These are phyloP conservation scores for Boeremia lycopersici DNA, from an alignment of 2,329 filamentous ascomycete species.

Conservation along the genomic window DNA sequence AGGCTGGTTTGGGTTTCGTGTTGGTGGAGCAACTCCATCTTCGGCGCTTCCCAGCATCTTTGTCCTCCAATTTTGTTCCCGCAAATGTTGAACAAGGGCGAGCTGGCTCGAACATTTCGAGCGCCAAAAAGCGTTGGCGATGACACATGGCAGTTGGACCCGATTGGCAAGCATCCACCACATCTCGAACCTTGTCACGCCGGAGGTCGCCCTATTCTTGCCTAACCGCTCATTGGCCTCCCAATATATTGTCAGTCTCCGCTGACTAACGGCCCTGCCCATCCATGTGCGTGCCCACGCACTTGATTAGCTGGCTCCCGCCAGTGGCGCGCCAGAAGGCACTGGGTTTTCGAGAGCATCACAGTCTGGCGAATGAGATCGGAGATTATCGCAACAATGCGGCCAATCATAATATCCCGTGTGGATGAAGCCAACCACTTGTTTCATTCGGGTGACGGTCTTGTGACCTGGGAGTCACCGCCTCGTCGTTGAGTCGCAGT, in stretches of 20 bases:
- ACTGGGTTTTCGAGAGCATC: conserved; percentile 41
- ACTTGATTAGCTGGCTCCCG: conserved; percentile 19
- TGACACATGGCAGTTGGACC: conserved; percentile 38
- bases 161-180: conserved; percentile 25
- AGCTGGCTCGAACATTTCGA: conserved; percentile 34
- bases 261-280: conserved; percentile 35
- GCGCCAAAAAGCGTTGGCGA: conserved; percentile 37
- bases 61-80: conserved; percentile 26
- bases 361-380: conserved; percentile 38
- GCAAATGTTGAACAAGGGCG: conserved; percentile 27
- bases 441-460: conserved; percentile 24
- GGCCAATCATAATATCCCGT: conserved; percentile 39
- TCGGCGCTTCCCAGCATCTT: conserved; percentile 25
- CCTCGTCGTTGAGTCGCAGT: conserved; percentile 18
- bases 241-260: conserved; percentile 34
- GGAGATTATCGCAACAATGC: conserved; percentile 36
- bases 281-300: conserved; percentile 20
- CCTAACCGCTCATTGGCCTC: conserved; percentile 30
- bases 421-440: conserved; percentile 15
- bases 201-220: conserved; percentile 23
- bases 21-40: conserved; percentile 30
- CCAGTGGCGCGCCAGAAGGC: conserved; percentile 38
- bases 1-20: conserved; percentile 44
- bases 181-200: conserved; percentile 17
- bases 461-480: conserved; percentile 34